Evolutionary conservation across 1,139 yeast genomes (phyloP).

Genomic region (Pichia sp.): DNA sequence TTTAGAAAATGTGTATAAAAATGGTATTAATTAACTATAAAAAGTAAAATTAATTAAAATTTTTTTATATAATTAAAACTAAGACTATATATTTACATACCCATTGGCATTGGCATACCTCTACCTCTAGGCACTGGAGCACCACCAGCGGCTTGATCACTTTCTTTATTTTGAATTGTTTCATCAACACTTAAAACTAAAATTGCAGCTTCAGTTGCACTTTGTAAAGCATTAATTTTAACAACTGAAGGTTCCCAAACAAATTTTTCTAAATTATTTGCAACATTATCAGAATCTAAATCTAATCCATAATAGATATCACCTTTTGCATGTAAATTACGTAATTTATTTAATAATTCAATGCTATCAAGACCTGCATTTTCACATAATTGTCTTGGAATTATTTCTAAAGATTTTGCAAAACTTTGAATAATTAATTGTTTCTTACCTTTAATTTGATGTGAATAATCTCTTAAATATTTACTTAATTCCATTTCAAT

Average conservation of each 20-base stretch:
- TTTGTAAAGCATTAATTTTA: constrained; percentile 84
- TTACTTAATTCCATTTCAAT: constrained; percentile 95
- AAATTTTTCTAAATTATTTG: constrained; percentile 77
- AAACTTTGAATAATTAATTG: constrained; percentile 86
- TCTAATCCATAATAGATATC: constrained; percentile 91
- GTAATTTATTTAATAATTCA: constrained; percentile 78
- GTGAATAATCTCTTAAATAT: constrained; percentile 78
- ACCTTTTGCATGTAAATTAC: constrained; percentile 93
- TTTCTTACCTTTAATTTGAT: constrained; percentile 90
- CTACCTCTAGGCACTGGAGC: constrained; percentile 52
- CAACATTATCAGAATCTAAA: constrained; percentile 75
- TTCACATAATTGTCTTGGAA: constrained; percentile 96
- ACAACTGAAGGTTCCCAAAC: constrained; percentile 99
- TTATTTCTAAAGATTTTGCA: constrained; percentile 91
- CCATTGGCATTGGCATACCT: constrained; percentile 42
- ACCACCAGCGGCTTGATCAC: constrained; percentile 28
- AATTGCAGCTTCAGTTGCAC: constrained; percentile 98
- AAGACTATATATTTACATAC: constrained; percentile 11
- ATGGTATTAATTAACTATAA: background rate
- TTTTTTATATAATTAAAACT: too few relatives aligned
- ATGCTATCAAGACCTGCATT: constrained; percentile 97
- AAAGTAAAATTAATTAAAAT: background rate
- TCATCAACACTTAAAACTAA: constrained; percentile 90
- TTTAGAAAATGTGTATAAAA: constrained; percentile 15
- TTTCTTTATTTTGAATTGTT: constrained; percentile 79